Conservation (phyloP, 768 basidiomycete species). For the Hydnum rufescens region DNA sequence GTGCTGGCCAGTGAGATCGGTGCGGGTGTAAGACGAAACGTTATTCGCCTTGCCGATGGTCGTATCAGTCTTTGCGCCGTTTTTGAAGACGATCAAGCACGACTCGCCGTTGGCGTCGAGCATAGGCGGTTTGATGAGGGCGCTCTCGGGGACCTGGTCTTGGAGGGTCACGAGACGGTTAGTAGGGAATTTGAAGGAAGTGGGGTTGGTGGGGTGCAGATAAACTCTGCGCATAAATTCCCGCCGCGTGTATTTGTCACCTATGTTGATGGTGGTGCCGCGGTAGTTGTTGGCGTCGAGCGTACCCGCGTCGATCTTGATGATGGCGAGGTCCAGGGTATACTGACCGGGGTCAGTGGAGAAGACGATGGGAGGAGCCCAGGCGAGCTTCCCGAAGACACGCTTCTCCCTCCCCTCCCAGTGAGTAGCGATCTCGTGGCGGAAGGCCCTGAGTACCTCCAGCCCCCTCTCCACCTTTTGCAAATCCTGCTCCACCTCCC, state of each 20-base stretch:
- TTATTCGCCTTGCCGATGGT: conserved; percentile 7
- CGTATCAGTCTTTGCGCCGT: conserved; percentile 6
- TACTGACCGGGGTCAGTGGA: conserved; percentile 4
- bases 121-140: conserved; percentile 3
- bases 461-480: conserved; percentile 7
- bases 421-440: conserved; percentile 3
- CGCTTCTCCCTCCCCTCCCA: conserved; percentile 7
- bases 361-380: conserved; percentile 6
- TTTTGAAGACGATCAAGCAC: conserved; percentile 10
- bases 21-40: conserved; percentile 8
- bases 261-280: conserved; percentile 9
- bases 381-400: conserved; percentile 6
- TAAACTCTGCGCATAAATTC: conserved; percentile 6
- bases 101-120: conserved; percentile 6
- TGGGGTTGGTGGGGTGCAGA: conserved; percentile 1
- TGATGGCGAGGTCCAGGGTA: conserved; percentile 6
- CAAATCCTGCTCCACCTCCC: conserved; percentile 4
- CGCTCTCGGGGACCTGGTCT: conserved; percentile 6
- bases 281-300: conserved; percentile 4
- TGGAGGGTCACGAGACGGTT: conserved; percentile 8
- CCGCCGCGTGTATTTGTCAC: conserved; percentile 3
- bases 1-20: conserved; percentile 6
- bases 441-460: conserved; percentile 6
- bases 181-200: conserved; percentile 1
- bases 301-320: conserved; percentile 9